A percentile compares a stretch with the other conserved stretches of the same genome.
These are phyloP conservation scores for Cladosporium sp. DNA, from an alignment of 2,329 filamentous ascomycete species.

Conservation along the genomic window DNA sequence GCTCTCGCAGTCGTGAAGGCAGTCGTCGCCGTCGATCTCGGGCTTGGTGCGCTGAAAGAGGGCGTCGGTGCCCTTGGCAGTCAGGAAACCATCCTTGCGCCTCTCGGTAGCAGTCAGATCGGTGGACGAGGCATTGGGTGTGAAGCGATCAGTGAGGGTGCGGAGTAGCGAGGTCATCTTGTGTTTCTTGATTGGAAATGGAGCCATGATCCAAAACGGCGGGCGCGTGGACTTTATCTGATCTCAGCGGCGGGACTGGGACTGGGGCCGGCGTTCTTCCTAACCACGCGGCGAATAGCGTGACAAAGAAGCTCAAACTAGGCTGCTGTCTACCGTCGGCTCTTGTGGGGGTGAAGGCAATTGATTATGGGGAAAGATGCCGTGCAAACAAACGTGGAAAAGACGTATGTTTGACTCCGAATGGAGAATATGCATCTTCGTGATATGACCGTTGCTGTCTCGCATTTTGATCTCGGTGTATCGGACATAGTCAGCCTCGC, in stretches of 20 bases:
- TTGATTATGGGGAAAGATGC: no score
- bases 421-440: not conserved
- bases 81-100: constrained; percentile 41
- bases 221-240: constrained; percentile 9
- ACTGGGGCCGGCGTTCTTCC: constrained; percentile 3
- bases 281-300: not conserved
- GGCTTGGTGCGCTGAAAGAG: constrained; percentile 74
- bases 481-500: not conserved
- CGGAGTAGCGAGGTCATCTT: constrained; percentile 26
- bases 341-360: not conserved
- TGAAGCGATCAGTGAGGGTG: constrained; percentile 22
- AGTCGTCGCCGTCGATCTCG: constrained; percentile 81
- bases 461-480: constrained; percentile 3
- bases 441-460: not conserved
- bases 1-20: constrained; percentile 76
- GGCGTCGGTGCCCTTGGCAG: constrained; percentile 42
- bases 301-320: not conserved
- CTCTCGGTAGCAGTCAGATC: constrained; percentile 23
- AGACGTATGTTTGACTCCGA: not conserved
- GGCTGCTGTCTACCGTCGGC: not conserved
- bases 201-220: constrained; percentile 7
- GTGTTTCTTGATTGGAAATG: constrained; percentile 1
- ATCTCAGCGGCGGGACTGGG: constrained; percentile 2
- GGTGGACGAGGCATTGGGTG: constrained; percentile 22
- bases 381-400: not conserved